Percentiles rank a stretch among this genome's conserved stretches.
phyloP scores from a whole-genome alignment of 352 stramenopile species.

The Phytophthora litchii region DNA sequence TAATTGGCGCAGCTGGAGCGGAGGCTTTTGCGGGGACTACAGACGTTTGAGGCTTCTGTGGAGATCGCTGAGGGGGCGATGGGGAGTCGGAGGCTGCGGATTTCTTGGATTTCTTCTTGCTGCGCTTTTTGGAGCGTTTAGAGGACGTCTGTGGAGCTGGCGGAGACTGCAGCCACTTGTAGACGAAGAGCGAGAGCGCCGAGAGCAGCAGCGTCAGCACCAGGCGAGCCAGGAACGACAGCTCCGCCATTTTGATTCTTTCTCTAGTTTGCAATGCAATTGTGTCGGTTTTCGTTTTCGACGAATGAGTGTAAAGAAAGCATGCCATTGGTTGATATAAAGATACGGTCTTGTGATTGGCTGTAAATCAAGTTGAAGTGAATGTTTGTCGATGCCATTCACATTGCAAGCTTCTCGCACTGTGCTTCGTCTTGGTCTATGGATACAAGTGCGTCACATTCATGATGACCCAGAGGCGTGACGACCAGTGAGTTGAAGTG shows the following conservation, averaged over 20 bases:
- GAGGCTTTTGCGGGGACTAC: constrained; percentile 4
- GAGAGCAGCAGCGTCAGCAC: constrained; percentile 52
- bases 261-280: constrained; percentile 16
- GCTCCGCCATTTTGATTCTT: constrained; percentile 39
- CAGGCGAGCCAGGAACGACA: constrained; percentile 40
- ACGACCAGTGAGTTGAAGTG: constrained; percentile 4
- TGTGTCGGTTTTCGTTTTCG: background rate
- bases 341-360: background rate
- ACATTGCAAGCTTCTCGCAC: no score
- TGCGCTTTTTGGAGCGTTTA: constrained; percentile 43
- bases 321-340: no score
- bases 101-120: constrained; percentile 60
- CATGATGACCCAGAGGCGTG: background rate
- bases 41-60: constrained; percentile 1
- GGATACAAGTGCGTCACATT: background rate
- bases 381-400: background rate
- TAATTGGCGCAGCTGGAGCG: constrained; percentile 6
- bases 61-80: constrained; percentile 11
- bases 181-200: constrained; percentile 41
- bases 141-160: background rate
- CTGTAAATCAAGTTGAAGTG: constrained; percentile 8
- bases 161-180: constrained; percentile 40
- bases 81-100: constrained; percentile 11
- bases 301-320: constrained; percentile 6
- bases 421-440: no score